phyloP scores from a whole-genome alignment of 2,329 filamentous ascomycete genomes.

The Penicillium hesseltinei region DNA sequence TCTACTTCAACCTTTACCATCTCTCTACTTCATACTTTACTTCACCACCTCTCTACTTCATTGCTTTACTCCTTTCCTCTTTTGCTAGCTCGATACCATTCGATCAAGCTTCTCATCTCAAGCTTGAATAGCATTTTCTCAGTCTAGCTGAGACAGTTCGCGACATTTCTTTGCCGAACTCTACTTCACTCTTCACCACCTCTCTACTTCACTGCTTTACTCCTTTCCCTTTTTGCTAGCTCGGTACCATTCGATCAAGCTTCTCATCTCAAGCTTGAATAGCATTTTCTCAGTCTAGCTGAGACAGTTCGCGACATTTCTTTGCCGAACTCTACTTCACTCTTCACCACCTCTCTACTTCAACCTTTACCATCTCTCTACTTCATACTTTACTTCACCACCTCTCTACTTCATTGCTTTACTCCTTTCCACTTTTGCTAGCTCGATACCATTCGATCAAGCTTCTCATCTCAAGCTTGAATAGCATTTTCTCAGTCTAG shows the following conservation, averaged over 20 bases:
- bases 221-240: background rate
- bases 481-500: background rate
- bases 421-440: no score
- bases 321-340: background rate
- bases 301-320: background rate
- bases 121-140: background rate
- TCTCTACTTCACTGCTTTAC: background rate
- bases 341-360: no score
- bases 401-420: no score
- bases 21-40: no score
- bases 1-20: no score
- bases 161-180: background rate
- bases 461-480: background rate
- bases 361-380: no score
- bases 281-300: background rate
- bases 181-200: background rate
- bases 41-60: no score
- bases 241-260: background rate
- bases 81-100: background rate
- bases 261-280: background rate
- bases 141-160: background rate
- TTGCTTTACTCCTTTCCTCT: no score
- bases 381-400: no score
- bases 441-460: background rate
- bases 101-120: background rate